Evolutionary conservation across 352 stramenopile genomes (phyloP).

Genomic region (Thraustochytrium sp.): DNA sequence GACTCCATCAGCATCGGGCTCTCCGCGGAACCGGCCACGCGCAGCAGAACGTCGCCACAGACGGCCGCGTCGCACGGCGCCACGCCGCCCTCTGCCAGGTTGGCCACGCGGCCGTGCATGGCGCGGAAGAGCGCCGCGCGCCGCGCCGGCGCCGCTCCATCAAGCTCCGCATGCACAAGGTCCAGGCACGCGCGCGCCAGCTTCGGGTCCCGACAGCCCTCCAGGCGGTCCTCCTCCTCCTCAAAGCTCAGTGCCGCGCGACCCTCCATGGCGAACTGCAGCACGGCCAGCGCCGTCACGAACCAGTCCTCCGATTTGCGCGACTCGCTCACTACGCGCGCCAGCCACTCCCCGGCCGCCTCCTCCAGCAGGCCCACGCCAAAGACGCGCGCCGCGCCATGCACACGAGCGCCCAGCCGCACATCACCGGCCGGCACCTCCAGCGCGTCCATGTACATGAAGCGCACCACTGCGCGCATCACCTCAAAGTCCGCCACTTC

Average conservation of each 20-base stretch:
- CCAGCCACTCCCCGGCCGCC: background rate
- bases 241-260: background rate
- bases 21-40: background rate
- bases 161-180: background rate
- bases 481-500: background rate
- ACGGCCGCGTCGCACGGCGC: background rate
- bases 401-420: background rate
- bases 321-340: background rate
- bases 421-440: background rate
- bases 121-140: background rate
- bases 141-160: background rate
- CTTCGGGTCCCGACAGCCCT: background rate
- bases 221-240: background rate
- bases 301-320: background rate
- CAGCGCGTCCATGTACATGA: slow-evolving; percentile 27
- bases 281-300: background rate
- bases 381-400: background rate
- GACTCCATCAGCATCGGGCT: background rate
- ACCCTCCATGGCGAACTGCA: slow-evolving; percentile 20
- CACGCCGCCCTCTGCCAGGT: background rate
- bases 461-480: slow-evolving; percentile 9
- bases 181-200: background rate
- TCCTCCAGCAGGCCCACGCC: background rate
- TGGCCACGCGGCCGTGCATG: slow-evolving; percentile 3
- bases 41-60: slow-evolving; percentile 12